Conservation (phyloP, 176 grass and related monocot species). For the Eleusine coracana region DNA sequence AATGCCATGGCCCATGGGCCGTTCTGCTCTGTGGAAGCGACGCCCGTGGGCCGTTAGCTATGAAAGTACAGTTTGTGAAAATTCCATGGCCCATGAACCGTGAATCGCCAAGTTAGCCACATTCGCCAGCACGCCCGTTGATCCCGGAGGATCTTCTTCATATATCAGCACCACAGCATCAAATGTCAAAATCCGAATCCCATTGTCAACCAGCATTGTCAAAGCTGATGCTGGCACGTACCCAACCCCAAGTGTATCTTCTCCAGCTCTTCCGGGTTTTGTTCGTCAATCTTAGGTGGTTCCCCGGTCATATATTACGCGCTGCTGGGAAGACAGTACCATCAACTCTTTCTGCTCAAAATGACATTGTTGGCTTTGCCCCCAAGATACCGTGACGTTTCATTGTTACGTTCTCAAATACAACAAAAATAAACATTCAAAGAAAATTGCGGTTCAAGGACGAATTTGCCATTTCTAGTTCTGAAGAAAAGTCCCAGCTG, state of each 20-base stretch:
- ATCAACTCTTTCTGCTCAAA: background rate
- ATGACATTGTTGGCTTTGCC: background rate
- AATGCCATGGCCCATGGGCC: background rate
- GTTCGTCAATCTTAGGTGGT: constrained; percentile 23
- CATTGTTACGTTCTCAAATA: background rate
- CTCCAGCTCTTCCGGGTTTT: background rate
- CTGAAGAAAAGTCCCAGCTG: background rate
- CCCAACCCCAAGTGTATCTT: background rate
- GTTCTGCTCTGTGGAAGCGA: background rate
- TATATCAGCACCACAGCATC: background rate
- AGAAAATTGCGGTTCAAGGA: background rate
- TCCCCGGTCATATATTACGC: background rate
- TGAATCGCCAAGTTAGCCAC: background rate
- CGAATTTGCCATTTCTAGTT: background rate
- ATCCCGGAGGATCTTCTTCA: background rate
- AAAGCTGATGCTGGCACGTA: background rate
- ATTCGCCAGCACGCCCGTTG: background rate
- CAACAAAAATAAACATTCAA: background rate
- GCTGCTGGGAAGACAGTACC: background rate
- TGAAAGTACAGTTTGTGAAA: too few relatives aligned
- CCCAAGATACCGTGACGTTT: background rate
- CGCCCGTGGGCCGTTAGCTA: background rate
- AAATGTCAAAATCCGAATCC: background rate
- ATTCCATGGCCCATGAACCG: background rate
- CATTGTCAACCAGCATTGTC: background rate